Evolutionary conservation across 441 rosid species (phyloP).

Genomic region (Bocquillonia castaneifolia): DNA sequence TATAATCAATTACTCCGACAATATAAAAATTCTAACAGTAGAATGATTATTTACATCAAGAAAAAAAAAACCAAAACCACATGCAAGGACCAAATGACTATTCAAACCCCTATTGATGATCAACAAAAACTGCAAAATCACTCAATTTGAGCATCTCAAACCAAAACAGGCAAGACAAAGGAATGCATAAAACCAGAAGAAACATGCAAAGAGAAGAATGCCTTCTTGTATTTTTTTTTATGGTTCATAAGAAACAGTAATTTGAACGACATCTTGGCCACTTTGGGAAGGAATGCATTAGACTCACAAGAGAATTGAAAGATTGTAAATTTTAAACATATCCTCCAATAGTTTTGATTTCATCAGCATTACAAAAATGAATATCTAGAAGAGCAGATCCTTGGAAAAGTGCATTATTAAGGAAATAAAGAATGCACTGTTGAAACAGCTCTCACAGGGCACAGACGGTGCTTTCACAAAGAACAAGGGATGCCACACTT

Average conservation of each 20-base stretch:
- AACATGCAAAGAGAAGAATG: no score
- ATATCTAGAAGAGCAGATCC: not conserved
- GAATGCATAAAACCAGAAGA: not conserved
- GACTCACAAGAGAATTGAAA: not conserved
- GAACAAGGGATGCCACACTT: not conserved
- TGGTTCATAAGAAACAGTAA: no score
- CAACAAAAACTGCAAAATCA: no score
- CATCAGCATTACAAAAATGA: not conserved
- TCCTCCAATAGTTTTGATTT: not conserved
- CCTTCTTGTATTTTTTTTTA: no score
- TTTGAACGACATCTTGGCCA: not conserved
- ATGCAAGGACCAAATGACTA: not conserved
- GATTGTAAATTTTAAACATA: no score
- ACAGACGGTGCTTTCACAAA: not conserved
- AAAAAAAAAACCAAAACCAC: not conserved
- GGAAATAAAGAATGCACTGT: not conserved
- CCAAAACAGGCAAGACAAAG: not conserved
- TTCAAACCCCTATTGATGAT: not conserved
- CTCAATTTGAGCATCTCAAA: not conserved
- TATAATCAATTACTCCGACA: not conserved
- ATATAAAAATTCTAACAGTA: not conserved
- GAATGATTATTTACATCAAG: not conserved
- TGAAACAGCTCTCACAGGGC: no score
- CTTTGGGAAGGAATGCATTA: not conserved
- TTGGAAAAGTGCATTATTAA: not conserved